Percentiles rank a stretch among this genome's conserved stretches.
phyloP scores from a whole-genome alignment of 2,329 filamentous ascomycete species.

The Atkinsonella texensis region DNA sequence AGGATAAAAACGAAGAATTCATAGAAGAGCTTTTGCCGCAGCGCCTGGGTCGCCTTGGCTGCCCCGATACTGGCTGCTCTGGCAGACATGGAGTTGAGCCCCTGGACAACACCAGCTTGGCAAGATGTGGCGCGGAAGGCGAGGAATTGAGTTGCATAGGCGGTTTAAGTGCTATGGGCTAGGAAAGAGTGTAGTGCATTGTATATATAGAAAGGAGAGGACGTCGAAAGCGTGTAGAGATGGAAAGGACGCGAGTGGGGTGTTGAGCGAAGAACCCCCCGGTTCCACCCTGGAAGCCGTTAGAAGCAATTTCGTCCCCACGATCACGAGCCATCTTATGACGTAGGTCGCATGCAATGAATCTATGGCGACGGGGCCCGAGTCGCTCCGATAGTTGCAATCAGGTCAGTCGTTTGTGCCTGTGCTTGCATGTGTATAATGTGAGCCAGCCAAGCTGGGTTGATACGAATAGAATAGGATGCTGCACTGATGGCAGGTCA shows the following conservation, averaged over 20 bases:
- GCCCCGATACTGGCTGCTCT: constrained; percentile 24
- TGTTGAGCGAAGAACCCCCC: constrained; percentile 12
- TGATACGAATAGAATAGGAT: too few species aligned
- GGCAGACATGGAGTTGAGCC: constrained; percentile 15
- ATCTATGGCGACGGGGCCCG: background rate
- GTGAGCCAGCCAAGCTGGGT: too few species aligned
- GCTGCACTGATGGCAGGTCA: too few species aligned
- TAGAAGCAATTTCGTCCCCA: constrained; percentile 27
- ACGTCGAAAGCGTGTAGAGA: too few species aligned
- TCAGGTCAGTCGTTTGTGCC: too few species aligned
- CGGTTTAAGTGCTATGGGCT: constrained; percentile 14
- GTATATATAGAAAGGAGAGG: constrained; percentile 19
- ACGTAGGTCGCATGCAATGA: background rate
- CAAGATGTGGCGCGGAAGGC: constrained; percentile 15
- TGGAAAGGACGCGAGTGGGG: constrained; percentile 13
- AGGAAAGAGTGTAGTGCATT: constrained; percentile 13
- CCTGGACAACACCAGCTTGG: constrained; percentile 19
- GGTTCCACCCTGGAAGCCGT: constrained; percentile 26
- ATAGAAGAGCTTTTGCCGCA: constrained; percentile 36
- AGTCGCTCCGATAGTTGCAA: too few species aligned
- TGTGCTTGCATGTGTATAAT: too few species aligned
- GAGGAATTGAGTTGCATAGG: constrained; percentile 15
- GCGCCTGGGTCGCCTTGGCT: constrained; percentile 19
- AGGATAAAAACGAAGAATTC: constrained; percentile 41
- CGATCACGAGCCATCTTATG: background rate